Evolutionary conservation across 306 rosid species (phyloP), one percentile per base, ranked within the genome.

Genomic region (Vicia faba): DNA sequence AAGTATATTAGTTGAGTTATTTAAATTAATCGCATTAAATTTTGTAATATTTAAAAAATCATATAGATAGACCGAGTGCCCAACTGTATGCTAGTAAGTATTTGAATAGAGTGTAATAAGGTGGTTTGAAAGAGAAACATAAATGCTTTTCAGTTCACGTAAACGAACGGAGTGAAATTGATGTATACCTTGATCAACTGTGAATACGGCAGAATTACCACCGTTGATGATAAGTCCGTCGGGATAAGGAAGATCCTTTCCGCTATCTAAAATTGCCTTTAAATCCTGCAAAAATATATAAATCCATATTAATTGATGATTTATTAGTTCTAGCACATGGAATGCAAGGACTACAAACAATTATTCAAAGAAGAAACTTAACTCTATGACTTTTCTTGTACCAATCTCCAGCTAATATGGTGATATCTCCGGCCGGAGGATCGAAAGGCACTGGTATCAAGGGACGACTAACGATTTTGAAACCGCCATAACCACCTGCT

Each of bases 221-320:
- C 97, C 97, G 57, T 91, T 91, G 79, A 91, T 82, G 57, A 89
- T 81, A 54, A 91, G 84, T 5, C 96, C 97, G 25, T 91, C 96
- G 1, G 96, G 95, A 69, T 84, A 84, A 13, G 97, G 96, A 80
- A 91, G 95, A 72, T 79, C 84, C 51, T 76, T 77, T 38, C 97
- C 97, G 69, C 83, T 60, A 43, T 91, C 97, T 73, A 91, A 82
- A 69, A 84, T 89, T 3, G 88, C 87, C 76, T 69, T 86, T 83
- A 91, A 78, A 79, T 88, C 97, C 97, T 91, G 72, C 38, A 65
- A 60, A 26, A 69, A 26, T 26, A 26, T 13, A 40, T 44, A 10
- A 68, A 61, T 8, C 53, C 19, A 67, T 53, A 8, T 23, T 23
- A 31, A 3, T 13, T 8, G 9, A 46, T 45, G 12, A 40, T 56